Conservation (phyloP, 2,329 filamentous ascomycete species). For the Stachybotrys chlorohalonatus region DNA sequence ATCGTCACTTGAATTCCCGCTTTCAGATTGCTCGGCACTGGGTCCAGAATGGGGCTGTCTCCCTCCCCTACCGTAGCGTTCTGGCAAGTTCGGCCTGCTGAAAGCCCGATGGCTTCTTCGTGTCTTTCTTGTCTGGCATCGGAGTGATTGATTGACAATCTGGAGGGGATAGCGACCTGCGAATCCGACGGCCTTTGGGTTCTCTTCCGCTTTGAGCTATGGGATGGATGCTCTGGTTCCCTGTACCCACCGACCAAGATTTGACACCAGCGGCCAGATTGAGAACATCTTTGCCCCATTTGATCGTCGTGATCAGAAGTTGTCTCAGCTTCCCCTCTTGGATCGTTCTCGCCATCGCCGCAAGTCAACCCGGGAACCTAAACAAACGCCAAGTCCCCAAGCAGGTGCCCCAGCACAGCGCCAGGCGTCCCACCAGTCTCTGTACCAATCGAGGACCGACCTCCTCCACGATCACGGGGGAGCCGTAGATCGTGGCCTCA, state of each 20-base stretch:
- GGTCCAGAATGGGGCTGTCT: not conserved
- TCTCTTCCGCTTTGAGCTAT: too few species aligned
- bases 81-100: not conserved
- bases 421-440: too few species aligned
- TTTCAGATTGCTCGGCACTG: not conserved
- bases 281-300: not conserved
- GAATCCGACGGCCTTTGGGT: too few species aligned
- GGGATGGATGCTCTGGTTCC: too few species aligned
- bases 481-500: not conserved
- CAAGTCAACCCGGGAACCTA: not conserved
- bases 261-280: not conserved
- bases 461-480: not conserved
- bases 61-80: not conserved
- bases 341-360: not conserved
- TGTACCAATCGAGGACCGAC: not conserved
- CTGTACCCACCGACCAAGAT: not conserved
- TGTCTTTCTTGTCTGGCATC: too few species aligned
- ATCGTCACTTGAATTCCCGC: not conserved
- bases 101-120: too few species aligned
- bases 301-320: not conserved
- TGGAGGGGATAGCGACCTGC: too few species aligned
- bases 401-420: too few species aligned
- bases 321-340: not conserved
- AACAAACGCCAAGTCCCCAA: not conserved
- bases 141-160: too few species aligned